A percentile compares a stretch with the other conserved stretches of the same genome.
Evolutionary conservation across 306 rosid genomes (phyloP).

Genomic region (Pyrus betulifolia): DNA sequence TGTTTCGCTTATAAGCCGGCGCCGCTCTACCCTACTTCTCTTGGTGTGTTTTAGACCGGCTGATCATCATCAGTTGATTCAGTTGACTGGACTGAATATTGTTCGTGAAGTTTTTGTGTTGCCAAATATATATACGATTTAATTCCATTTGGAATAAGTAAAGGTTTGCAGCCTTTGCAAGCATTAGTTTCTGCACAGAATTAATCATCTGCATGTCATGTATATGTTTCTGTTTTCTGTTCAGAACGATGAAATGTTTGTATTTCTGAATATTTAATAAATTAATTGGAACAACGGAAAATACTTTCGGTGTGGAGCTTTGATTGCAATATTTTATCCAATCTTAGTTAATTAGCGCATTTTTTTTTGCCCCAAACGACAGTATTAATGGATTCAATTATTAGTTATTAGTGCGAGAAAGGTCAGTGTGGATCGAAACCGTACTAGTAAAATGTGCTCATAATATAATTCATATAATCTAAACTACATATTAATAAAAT

Average conservation of each 20-base stretch:
- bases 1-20: conserved; percentile 32
- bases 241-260: neutral
- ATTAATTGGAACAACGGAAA: neutral
- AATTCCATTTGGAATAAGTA: neutral
- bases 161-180: neutral
- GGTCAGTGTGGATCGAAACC: no score
- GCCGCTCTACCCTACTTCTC: conserved; percentile 52
- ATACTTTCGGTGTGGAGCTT: neutral
- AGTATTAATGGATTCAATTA: no score
- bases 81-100: neutral
- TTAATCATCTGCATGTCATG: neutral
- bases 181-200: neutral
- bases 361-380: no score
- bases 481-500: no score
- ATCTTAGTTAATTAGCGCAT: neutral
- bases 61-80: conserved; percentile 1
- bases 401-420: no score
- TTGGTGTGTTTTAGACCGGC: conserved; percentile 57
- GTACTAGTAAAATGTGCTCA: no score
- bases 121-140: no score
- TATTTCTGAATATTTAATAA: neutral
- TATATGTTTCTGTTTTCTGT: neutral
- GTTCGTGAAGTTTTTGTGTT: neutral
- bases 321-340: neutral
- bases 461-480: no score